These are phyloP conservation scores for Clonostachys chloroleuca DNA, from an alignment of 2,329 filamentous ascomycete genomes.

Conservation along the genomic window DNA sequence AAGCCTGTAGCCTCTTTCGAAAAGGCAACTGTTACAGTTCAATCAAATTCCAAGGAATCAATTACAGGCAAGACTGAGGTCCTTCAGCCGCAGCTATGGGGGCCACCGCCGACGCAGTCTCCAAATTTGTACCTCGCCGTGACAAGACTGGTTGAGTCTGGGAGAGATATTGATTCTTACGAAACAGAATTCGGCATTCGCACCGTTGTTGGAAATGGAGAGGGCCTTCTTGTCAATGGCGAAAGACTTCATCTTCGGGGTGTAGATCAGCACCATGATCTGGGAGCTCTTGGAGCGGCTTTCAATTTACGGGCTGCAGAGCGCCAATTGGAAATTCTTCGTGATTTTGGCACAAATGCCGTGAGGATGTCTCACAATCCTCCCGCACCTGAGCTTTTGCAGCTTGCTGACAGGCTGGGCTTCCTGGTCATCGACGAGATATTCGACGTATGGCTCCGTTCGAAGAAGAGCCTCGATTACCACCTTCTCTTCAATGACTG, in stretches of 20 bases:
- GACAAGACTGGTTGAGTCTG: conserved; percentile 25
- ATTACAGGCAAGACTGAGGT: conserved; percentile 1
- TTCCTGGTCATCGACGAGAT: conserved; percentile 48
- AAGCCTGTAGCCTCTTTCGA: not conserved
- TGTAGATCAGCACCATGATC: conserved; percentile 44
- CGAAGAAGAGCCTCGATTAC: conserved; percentile 43
- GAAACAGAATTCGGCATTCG: conserved; percentile 46
- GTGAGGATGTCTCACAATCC: conserved; percentile 49
- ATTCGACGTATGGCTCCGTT: conserved; percentile 41
- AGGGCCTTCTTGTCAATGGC: conserved; percentile 41
- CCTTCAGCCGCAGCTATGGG: conserved; percentile 38
- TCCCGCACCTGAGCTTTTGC: conserved; percentile 42
- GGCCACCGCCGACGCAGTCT: conserved; percentile 33
- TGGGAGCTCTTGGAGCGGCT: conserved; percentile 43
- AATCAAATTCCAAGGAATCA: not conserved
- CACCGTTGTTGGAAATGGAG: conserved; percentile 26
- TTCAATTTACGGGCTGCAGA: conserved; percentile 42
- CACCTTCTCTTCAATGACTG: conserved; percentile 46
- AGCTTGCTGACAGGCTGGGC: conserved; percentile 42
- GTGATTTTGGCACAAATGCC: conserved; percentile 43
- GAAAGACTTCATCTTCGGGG: conserved; percentile 38
- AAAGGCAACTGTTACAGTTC: not conserved
- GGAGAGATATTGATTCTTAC: conserved; percentile 32
- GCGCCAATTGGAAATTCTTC: conserved; percentile 41
- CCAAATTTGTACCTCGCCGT: conserved; percentile 43